Base-by-base conservation (phyloP, 306 rosid genomes). In the Medicago ruthenica region DNA sequence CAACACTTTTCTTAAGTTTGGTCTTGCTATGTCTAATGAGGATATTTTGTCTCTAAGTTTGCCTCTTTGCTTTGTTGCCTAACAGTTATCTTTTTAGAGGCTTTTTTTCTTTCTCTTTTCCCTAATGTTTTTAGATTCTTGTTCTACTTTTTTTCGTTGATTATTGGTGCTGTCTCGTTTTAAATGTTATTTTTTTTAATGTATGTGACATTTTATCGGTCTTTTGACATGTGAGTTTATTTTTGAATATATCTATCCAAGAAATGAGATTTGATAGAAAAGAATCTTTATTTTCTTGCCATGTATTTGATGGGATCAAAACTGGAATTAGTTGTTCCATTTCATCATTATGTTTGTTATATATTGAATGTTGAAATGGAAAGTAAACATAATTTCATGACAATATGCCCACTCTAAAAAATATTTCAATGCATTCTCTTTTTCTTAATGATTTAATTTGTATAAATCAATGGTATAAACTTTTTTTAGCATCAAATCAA, bases 361-460 rank as follows among this genome's bases (percentile, higher is more conserved):
- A 20, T 7, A 57, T 57, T 57, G 62, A 57, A 21, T 21, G 63
- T 57, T 57, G 63, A 57, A 16, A 57, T 21, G 63, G 36, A 57
- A 57, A 57, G 36, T 57, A 57, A 57, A 21, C 2, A 21, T 57
- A 57, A 21, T 21, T 11, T 21, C n/a, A 57, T 57, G 63, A 24
- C 63, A 21, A 21, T 57, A 15, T 27, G 11, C 10, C 13, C 62
- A 55, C 34, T 18, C 36, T 21, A 11, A 57, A 20, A 55, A 9
- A 20, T 9, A 55, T 18, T 51, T 54, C 14, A 57, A 9, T 20
- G 34, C 11, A 18, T 18, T 20, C 3, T 21, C 34, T 20, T 34
- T 34, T 34, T 34, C 31, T 27, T 27, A 27, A 27, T 27, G 31
- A 27, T 27, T 27, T 27, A 0, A 27, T 27, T 27, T 27, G 31